Conservation (phyloP, 805 yeast genomes). For the Cyberlindnera maritima region DNA sequence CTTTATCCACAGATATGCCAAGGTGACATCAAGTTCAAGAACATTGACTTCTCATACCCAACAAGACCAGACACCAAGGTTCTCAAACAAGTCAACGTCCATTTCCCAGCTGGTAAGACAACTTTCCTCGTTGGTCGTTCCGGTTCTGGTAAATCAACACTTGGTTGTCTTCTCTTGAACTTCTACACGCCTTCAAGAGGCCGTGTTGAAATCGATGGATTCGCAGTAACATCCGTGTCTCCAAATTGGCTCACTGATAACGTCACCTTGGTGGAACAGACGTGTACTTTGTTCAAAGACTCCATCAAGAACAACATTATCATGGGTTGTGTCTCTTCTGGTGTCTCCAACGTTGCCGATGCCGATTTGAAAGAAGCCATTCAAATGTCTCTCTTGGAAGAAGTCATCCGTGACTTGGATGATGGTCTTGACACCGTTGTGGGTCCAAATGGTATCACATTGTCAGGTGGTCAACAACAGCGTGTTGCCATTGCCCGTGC, state of each 20-base stretch:
- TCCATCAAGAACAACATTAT: conserved; percentile 61
- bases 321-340: conserved; percentile 39
- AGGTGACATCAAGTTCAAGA: conserved; percentile 53
- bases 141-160: conserved; percentile 91
- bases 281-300: conserved; percentile 61
- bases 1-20: conserved; percentile 29
- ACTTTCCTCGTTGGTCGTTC: conserved; percentile 81
- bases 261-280: conserved; percentile 74
- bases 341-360: conserved; percentile 25
- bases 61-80: conserved; percentile 47
- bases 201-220: conserved; percentile 52
- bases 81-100: conserved; percentile 45
- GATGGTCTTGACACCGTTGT: conserved; percentile 54
- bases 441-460: conserved; percentile 41
- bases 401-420: conserved; percentile 46
- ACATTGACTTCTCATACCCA: conserved; percentile 65
- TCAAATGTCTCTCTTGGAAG: conserved; percentile 49
- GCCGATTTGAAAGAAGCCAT: conserved; percentile 42
- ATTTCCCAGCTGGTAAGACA: conserved; percentile 42
- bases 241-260: conserved; percentile 54
- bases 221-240: conserved; percentile 41
- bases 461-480: conserved; percentile 94
- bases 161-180: conserved; percentile 59
- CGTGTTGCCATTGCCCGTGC: conserved; percentile 86
- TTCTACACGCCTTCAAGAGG: conserved; percentile 59